Evolutionary conservation across 768 basidiomycete genomes (phyloP), one percentile per base, ranked within the genome.

Genomic region (Porpolomopsis calyptriformis): DNA sequence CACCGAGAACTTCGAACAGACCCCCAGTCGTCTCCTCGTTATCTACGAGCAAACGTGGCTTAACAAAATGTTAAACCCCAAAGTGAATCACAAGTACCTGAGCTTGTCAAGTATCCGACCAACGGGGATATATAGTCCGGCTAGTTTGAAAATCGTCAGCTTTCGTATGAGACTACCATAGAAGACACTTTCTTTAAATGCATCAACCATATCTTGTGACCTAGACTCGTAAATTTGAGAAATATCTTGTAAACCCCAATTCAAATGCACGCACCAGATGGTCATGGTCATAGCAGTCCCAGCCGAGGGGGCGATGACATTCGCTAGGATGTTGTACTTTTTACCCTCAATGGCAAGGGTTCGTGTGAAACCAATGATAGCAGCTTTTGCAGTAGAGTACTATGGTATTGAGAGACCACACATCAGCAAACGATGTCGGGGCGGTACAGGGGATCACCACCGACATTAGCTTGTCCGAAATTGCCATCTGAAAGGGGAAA

Each of bases 311-410:
- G 86, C 88, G 49, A 97, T 82, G 42, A 74, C 73, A 60, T 99
- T 99, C 52, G 80, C 86, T 40, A 91, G 57, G 57, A 99, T 97
- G 60, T 82, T 80, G 63, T 94, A 91, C 60, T 89, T 89, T 59
- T 74, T 72, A 41, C 96, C 96, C 64, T 99, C 96, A 46, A 92
- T 79, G 2, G 82, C 91, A 18, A 98, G 76, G 0, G 90, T 82
- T 40, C 81, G 77, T n/a, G 92, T 93, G 11, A 99, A 63, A 45
- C 89, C 90, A 51, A 88, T 82, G 55, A 98, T 86, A 18, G 77
- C 92, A 47, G 90, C 84, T 63, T 97, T 98, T 4, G 91, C 96
- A 3, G 93, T 82, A 10, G 88, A 82, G 62, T 97, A 97, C 79
- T 85, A 46, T 8, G 22, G 40, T 49, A 33, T 40, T 3, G 20